Evolutionary conservation across 306 rosid genomes (phyloP).

Genomic region (Senna tora): DNA sequence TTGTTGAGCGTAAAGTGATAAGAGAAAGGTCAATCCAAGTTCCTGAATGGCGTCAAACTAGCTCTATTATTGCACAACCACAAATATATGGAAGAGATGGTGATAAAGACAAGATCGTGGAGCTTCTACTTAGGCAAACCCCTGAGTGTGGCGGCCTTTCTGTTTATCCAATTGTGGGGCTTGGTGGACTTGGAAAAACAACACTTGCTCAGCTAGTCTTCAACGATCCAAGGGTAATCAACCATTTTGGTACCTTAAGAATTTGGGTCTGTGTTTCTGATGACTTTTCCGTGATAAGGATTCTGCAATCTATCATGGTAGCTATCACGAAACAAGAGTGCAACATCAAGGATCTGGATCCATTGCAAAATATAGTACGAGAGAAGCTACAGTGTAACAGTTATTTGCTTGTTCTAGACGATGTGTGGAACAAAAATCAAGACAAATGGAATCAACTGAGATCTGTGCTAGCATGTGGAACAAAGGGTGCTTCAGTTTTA

Average conservation of each 20-base stretch:
- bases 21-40: background rate
- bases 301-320: slow-evolving; percentile 5
- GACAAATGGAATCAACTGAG: slow-evolving; percentile 36
- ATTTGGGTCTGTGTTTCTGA: slow-evolving; percentile 33
- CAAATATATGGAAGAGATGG: slow-evolving; percentile 30
- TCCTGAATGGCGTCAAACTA: slow-evolving; percentile 32
- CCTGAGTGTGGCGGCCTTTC: background rate
- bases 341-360: background rate
- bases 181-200: slow-evolving; percentile 35
- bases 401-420: slow-evolving; percentile 32
- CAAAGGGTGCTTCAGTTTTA: slow-evolving; percentile 31
- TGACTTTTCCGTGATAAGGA: background rate
- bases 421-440: slow-evolving; percentile 44
- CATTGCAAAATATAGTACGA: background rate
- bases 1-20: background rate
- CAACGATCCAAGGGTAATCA: background rate
- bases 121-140: slow-evolving; percentile 1
- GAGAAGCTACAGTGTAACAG: slow-evolving; percentile 6
- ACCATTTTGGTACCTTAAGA: slow-evolving; percentile 6
- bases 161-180: slow-evolving; percentile 15
- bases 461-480: slow-evolving; percentile 25
- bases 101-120: slow-evolving; percentile 16
- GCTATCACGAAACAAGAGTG: background rate
- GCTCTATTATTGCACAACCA: background rate
- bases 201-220: slow-evolving; percentile 12